Evolutionary conservation across 2,329 filamentous ascomycete species (phyloP), one percentile per base, ranked within the genome.

Genomic region (Xylariaceae sp.): DNA sequence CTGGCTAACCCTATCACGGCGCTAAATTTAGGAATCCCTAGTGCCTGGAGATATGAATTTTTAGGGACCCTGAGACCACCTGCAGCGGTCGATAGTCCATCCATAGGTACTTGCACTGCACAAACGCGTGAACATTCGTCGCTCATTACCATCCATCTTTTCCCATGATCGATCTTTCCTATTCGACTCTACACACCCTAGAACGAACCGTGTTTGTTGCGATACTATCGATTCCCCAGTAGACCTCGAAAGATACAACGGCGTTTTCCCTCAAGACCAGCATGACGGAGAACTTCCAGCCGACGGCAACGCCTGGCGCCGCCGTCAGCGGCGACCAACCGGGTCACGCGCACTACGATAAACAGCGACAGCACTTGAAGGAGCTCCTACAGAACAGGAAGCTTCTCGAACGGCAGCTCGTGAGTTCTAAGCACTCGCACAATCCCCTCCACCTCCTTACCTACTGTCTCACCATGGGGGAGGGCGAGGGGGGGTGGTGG

Each of bases 311-410:
- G n/a, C 53, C 64, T 30, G 56, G 59, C 18, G 58, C 57, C 8
- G 62, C 61, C 51, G 42, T 62, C 34, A 67, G 63, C 53, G 67
- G 64, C 34, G 68, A 70, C 23, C 68, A 67, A 50, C 59, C 62
- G 1, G 62, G 60, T 4, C 37, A 71, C 18, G 70, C 71, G 51
- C 78, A 81, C 66, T 82, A 82, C 62, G 78, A 79, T 68, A 79
- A 80, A 62, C 76, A 80, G 49, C 78, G 80, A 62, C 73, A 76
- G 51, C 74, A 76, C 34, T 76, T 82, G 55, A 77, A 78, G 51
- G 77, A 80, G 37, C 71, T 81, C 54, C 72, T 81, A 18, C 76
- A 79, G 53, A 69, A 67, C 44, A 66, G 64, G 48, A 69, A 68
- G 54, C 52, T 66, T 30, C 64, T 69, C 49, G 67, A 69, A 56